These are phyloP conservation scores for Blastobotrys petasosporus DNA, from an alignment of 1,139 yeast species.

Conservation along the genomic window DNA sequence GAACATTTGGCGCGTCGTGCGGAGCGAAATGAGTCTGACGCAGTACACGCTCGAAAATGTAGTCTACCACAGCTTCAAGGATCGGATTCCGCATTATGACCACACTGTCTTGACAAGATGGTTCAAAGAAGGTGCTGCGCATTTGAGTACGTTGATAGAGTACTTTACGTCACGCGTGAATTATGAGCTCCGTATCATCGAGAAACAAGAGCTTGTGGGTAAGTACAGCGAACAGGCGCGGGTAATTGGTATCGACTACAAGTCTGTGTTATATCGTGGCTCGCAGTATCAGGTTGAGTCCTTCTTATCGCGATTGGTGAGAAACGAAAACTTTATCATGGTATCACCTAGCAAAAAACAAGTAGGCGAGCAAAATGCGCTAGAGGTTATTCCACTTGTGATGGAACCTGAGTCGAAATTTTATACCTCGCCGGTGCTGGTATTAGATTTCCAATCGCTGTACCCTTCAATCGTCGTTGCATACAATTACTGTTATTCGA, in stretches of 20 bases:
- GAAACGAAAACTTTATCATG: slow-evolving; percentile 64
- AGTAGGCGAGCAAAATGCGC: slow-evolving; percentile 77
- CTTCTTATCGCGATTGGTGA: slow-evolving; percentile 63
- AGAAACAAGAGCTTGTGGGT: slow-evolving; percentile 59
- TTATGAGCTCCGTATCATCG: slow-evolving; percentile 47
- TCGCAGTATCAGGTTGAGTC: slow-evolving; percentile 94
- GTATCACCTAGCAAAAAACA: slow-evolving; percentile 76
- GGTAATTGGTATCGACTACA: slow-evolving; percentile 81
- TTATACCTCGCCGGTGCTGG: slow-evolving; percentile 84
- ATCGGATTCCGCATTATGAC: slow-evolving; percentile 58
- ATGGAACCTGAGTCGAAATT: slow-evolving; percentile 87
- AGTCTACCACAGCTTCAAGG: slow-evolving; percentile 59
- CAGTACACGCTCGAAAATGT: slow-evolving; percentile 76
- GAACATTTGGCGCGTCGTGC: slow-evolving; percentile 75
- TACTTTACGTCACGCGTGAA: slow-evolving; percentile 51
- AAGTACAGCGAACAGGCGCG: slow-evolving; percentile 81
- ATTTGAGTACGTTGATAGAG: slow-evolving; percentile 39
- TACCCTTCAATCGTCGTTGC: slow-evolving; percentile 93
- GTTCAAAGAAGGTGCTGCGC: slow-evolving; percentile 32
- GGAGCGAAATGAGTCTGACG: slow-evolving; percentile 55
- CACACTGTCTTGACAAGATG: slow-evolving; percentile 48
- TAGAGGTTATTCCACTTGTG: slow-evolving; percentile 83
- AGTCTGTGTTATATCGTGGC: slow-evolving; percentile 82
- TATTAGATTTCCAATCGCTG: slow-evolving; percentile 85
- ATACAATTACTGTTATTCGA: slow-evolving; percentile 85